Percentiles rank a stretch among this genome's conserved stretches.
Evolutionary conservation across 176 grass and related monocot genomes (phyloP).

Genomic region (Urochloa ruziziensis): DNA sequence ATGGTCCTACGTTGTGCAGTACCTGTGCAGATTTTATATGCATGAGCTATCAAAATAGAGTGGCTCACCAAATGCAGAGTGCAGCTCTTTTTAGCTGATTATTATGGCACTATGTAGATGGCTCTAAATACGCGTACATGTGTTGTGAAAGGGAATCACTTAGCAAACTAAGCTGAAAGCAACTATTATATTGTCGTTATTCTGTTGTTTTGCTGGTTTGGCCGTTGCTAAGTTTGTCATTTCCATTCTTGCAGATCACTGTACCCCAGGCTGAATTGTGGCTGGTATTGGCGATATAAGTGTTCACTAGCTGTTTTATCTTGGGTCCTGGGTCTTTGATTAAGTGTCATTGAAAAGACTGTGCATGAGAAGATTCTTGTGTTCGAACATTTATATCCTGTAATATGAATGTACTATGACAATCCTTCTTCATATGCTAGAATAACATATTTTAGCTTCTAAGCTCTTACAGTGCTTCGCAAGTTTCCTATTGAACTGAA

Average conservation of each 20-base stretch:
- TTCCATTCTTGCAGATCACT: constrained; percentile 55
- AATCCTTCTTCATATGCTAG: constrained; percentile 69
- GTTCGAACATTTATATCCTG: constrained; percentile 65
- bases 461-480: constrained; percentile 52
- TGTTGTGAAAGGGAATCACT: background rate
- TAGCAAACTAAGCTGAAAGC: background rate
- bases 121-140: background rate
- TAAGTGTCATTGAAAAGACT: constrained; percentile 36
- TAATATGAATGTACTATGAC: constrained; percentile 92
- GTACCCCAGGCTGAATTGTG: constrained; percentile 42
- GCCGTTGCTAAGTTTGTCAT: constrained; percentile 35
- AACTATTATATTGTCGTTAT: constrained; percentile 17
- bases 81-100: background rate
- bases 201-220: constrained; percentile 20
- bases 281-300: constrained; percentile 54
- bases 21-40: background rate
- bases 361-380: constrained; percentile 55
- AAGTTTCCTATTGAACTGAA: constrained; percentile 57
- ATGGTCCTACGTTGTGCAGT: background rate
- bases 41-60: constrained; percentile 17
- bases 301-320: constrained; percentile 44
- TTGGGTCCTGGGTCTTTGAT: constrained; percentile 45
- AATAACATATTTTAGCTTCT: constrained; percentile 84
- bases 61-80: background rate
- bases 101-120: background rate